These are phyloP conservation scores for Aspergillus hortae DNA, from an alignment of 2,329 filamentous ascomycete species.

Conservation along the genomic window DNA sequence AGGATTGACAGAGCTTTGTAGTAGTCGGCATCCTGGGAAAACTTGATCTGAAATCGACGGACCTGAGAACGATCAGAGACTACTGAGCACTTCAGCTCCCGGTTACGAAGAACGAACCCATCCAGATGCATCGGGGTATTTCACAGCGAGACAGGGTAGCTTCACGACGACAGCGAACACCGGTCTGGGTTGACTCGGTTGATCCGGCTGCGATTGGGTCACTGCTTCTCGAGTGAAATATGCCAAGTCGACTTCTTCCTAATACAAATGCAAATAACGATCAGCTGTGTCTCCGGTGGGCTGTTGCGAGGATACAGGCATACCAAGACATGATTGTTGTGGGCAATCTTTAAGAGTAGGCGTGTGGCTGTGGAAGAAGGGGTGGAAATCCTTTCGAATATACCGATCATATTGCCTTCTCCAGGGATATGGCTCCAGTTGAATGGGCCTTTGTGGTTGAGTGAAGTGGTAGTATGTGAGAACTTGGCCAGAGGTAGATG, in stretches of 20 bases:
- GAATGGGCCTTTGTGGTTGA: slow-evolving; percentile 36
- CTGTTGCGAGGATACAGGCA: neutral
- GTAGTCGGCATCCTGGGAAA: slow-evolving; percentile 38
- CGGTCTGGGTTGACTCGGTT: slow-evolving; percentile 23
- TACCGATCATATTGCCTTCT: slow-evolving; percentile 31
- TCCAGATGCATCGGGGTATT: slow-evolving; percentile 34
- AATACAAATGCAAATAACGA: neutral
- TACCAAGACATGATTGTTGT: slow-evolving; percentile 37
- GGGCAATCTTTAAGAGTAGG: slow-evolving; percentile 33
- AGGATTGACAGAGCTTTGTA: slow-evolving; percentile 40
- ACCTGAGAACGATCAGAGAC: slow-evolving; percentile 24
- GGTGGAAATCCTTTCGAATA: slow-evolving; percentile 31
- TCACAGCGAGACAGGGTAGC: slow-evolving; percentile 44
- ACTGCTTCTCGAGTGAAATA: slow-evolving; percentile 26
- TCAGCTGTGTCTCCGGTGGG: neutral
- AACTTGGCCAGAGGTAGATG: slow-evolving; percentile 40
- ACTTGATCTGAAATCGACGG: slow-evolving; percentile 46
- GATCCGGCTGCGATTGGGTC: slow-evolving; percentile 12
- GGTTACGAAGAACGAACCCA: slow-evolving; percentile 15
- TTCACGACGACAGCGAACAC: slow-evolving; percentile 42
- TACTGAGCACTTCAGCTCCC: neutral
- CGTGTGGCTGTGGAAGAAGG: slow-evolving; percentile 4
- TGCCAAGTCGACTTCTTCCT: slow-evolving; percentile 43
- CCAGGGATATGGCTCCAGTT: slow-evolving; percentile 43
- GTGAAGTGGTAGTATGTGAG: slow-evolving; percentile 40